Base-by-base conservation (phyloP, 805 yeast genomes). In the Grigorovia humatica region DNA sequence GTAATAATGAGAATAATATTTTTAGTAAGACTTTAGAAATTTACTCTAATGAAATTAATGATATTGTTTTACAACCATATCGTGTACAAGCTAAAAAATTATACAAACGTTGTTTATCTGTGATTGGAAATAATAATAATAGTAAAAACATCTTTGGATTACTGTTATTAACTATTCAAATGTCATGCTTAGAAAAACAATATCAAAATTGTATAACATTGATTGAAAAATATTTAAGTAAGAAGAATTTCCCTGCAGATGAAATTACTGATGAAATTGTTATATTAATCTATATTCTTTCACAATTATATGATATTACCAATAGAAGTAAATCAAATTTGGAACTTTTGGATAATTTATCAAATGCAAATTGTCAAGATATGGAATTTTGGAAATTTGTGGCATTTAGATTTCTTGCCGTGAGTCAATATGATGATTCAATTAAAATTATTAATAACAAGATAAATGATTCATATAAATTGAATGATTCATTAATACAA, bases 141-240 rank as follows among this genome's bases (percentile, higher is more conserved):
- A 46, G 41, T 11, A 52, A 51, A 8, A 53, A 61, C 23, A 51
- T 56, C 6, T 51, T 64, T 32, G 69, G 67, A 4, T 43, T 54
- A 18, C 42, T 63, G 19, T 48, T 66, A 23, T 48, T 66, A 44
- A 52, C 66, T 1, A 50, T 64, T 30, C 68, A 65, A 51, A 44
- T 67, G n/a, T 59, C 58, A 43, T 52, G 59, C 8, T 50, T 57
- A 18, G 66, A 61, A 52, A 59, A 61, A 47, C 54, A 63, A 46
- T 60, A 57, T 57, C 65, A 62, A 15, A 58, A 64, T 48, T 69
- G 70, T 2, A 57, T 67, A 43, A 53, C 57, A 40, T 48, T 67
- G 43, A 53, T 63, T 30, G 68, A 62, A 50, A 41, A 42, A 9
- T 63, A 51, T 43, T 50, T 61, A 48, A 60, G 60, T 40, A 53